These are phyloP conservation scores for Cryptococcus neoformans DNA, from an alignment of 1,284 basidiomycete species.

Conservation along the genomic window DNA sequence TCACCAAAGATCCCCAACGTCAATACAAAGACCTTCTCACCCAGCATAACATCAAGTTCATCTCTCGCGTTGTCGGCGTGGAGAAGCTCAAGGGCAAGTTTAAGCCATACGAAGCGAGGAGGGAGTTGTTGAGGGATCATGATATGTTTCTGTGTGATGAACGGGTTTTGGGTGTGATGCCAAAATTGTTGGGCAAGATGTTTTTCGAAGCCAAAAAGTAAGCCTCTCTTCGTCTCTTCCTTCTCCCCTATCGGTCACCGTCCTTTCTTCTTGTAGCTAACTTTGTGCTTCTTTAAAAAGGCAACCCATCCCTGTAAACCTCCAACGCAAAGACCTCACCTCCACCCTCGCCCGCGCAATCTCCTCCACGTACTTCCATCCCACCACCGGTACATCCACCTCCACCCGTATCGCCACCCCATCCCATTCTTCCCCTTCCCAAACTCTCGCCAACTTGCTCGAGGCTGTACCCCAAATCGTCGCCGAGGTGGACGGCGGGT, in stretches of 20 bases:
- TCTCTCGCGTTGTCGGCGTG: constrained; percentile 88
- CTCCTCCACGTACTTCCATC: constrained; percentile 88
- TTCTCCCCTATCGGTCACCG: too few relatives aligned
- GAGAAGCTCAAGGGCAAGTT: constrained; percentile 88
- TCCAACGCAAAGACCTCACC: constrained; percentile 83
- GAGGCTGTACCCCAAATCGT: constrained; percentile 75
- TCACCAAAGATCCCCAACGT: constrained; percentile 93
- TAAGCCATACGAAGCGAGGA: constrained; percentile 85
- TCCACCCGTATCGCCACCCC: constrained; percentile 78
- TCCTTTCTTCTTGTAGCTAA: neutral
- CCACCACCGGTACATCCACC: constrained; percentile 78
- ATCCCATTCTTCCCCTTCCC: constrained; percentile 61
- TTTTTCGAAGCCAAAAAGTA: constrained; percentile 96
- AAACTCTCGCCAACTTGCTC: constrained; percentile 58
- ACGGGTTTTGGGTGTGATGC: constrained; percentile 79
- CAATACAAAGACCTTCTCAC: constrained; percentile 92
- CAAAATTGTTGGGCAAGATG: constrained; percentile 79
- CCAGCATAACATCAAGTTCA: constrained; percentile 70
- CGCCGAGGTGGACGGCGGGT: constrained; percentile 67
- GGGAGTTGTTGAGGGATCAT: constrained; percentile 81
- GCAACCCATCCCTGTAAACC: constrained; percentile 87
- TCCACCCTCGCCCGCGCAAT: constrained; percentile 86
- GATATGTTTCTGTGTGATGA: constrained; percentile 93
- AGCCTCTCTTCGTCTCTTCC: constrained; percentile 32
- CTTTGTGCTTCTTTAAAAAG: constrained; percentile 48